Conservation (phyloP, 1,284 basidiomycete genomes). For the Ustilago vetiveriae region DNA sequence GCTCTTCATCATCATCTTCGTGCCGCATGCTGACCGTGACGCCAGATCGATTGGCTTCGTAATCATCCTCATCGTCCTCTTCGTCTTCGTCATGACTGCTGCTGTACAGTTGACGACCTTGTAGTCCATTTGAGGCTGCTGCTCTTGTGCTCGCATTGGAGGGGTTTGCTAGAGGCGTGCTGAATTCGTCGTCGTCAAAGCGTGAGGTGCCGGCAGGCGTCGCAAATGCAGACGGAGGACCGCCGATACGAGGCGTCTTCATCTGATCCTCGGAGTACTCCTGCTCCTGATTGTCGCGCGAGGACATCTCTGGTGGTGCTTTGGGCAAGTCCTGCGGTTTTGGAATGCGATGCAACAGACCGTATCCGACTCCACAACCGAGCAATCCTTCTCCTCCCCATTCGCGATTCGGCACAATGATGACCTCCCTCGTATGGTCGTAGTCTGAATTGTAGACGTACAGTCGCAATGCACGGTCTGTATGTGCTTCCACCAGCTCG, state of each 20-base stretch:
- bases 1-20: conserved; percentile 52
- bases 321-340: conserved; percentile 54
- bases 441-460: conserved; percentile 98
- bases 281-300: conserved; percentile 14
- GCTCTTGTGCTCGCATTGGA: conserved; percentile 3
- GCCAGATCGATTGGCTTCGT: conserved; percentile 44
- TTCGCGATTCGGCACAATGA: conserved; percentile 58
- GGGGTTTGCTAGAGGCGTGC: conserved; percentile 25
- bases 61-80: conserved; percentile 46
- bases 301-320: conserved; percentile 31
- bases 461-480: conserved; percentile 88
- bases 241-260: conserved; percentile 29
- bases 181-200: conserved; percentile 27
- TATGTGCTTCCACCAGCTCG: conserved; percentile 91
- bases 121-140: background rate
- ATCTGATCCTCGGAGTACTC: conserved; percentile 24
- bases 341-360: conserved; percentile 59
- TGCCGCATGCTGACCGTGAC: conserved; percentile 52
- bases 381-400: conserved; percentile 65
- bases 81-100: conserved; percentile 36
- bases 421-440: conserved; percentile 71
- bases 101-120: conserved; percentile 15
- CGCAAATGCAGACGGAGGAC: conserved; percentile 19
- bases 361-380: conserved; percentile 64
- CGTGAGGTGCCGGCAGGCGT: conserved; percentile 18